A percentile compares a stretch with the other conserved stretches of the same genome.
These are phyloP conservation scores for Populus hybrid DNA, from an alignment of 441 rosid genomes.

Conservation along the genomic window DNA sequence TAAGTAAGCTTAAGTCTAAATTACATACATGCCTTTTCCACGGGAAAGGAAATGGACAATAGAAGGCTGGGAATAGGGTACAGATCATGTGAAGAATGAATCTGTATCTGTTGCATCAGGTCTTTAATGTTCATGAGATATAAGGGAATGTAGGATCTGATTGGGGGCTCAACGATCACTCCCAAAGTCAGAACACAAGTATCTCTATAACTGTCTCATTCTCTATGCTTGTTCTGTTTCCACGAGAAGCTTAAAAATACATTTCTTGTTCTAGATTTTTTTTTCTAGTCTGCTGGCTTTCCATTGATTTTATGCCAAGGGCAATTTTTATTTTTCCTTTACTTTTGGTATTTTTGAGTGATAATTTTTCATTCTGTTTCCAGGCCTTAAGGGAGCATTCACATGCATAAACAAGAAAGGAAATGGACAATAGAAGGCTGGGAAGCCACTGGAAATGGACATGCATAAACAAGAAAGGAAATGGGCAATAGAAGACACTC, in stretches of 20 bases:
- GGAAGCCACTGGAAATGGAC: neutral
- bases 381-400: too few relatives aligned
- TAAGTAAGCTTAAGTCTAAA: too few relatives aligned
- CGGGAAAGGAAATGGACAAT: too few relatives aligned
- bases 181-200: neutral
- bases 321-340: neutral
- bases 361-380: too few relatives aligned
- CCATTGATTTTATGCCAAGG: neutral
- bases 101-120: neutral
- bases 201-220: neutral
- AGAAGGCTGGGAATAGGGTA: too few relatives aligned
- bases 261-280: neutral
- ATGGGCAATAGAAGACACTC: too few relatives aligned
- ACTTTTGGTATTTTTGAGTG: neutral
- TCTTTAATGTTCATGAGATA: neutral
- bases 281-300: neutral
- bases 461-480: too few relatives aligned
- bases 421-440: neutral
- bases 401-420: neutral
- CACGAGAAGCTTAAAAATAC: neutral
- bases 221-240: neutral
- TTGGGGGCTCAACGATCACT: neutral
- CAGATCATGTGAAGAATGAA: neutral
- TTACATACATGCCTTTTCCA: neutral
- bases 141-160: neutral